These are phyloP conservation scores for Fusarium protoensiforme DNA, from an alignment of 2,329 filamentous ascomycete species.

Conservation along the genomic window DNA sequence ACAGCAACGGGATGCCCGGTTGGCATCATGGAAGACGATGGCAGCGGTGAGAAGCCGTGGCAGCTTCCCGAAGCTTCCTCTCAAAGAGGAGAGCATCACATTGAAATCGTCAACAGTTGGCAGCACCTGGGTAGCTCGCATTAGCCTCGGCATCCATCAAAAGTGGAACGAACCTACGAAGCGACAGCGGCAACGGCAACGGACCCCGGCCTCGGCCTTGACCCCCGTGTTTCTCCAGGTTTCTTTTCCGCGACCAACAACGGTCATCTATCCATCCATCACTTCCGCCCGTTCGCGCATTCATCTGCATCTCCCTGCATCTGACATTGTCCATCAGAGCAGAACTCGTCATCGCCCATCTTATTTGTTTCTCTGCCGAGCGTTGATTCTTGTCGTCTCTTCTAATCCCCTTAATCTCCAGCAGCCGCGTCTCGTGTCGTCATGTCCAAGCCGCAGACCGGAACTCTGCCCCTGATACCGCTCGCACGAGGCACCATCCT, in stretches of 20 bases:
- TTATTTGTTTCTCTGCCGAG: constrained; percentile 14
- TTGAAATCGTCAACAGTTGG: constrained; percentile 2
- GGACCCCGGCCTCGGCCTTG: constrained; percentile 39
- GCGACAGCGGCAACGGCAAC: constrained; percentile 17
- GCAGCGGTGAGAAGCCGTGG: constrained; percentile 27
- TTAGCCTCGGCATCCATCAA: constrained; percentile 40
- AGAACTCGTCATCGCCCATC: constrained; percentile 12
- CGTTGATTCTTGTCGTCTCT: background rate
- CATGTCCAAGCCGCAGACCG: constrained; percentile 56
- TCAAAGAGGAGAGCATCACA: constrained; percentile 15
- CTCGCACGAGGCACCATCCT: constrained; percentile 84
- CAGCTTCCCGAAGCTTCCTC: constrained; percentile 26
- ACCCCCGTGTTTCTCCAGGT: constrained; percentile 45
- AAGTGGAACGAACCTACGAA: constrained; percentile 22
- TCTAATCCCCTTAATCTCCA: background rate
- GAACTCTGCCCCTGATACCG: constrained; percentile 79
- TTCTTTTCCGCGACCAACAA: constrained; percentile 30
- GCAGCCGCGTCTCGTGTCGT: constrained; percentile 30
- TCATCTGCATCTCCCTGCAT: constrained; percentile 23
- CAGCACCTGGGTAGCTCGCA: background rate
- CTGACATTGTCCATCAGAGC: constrained; percentile 43
- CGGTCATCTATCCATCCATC: constrained; percentile 10
- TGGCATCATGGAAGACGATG: constrained; percentile 11
- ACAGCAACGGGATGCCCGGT: background rate
- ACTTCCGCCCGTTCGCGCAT: constrained; percentile 16